A percentile compares a stretch with the other conserved stretches of the same genome.
These are phyloP conservation scores for Debaryomyces hansenii DNA, from an alignment of 805 yeast genomes.

Conservation along the genomic window DNA sequence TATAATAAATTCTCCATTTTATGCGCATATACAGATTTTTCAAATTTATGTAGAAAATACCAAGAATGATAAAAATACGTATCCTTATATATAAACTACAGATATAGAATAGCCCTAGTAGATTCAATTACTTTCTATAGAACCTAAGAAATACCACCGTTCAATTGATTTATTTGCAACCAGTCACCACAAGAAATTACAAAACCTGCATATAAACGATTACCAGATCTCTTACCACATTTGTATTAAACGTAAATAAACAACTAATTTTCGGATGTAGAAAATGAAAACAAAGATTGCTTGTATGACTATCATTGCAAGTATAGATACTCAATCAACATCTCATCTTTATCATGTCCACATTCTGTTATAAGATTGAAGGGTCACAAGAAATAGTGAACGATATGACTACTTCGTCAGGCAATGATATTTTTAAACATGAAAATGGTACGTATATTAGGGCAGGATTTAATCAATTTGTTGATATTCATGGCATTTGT, in stretches of 20 bases:
- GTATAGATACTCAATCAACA: not conserved
- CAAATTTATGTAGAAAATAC: no score
- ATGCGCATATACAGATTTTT: no score
- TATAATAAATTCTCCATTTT: no score
- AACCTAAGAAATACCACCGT: no score
- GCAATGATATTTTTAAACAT: conserved; percentile 20
- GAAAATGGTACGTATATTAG: conserved; percentile 26
- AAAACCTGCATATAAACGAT: not conserved
- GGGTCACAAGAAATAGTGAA: conserved; percentile 7
- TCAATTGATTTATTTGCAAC: no score
- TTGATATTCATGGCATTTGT: no score
- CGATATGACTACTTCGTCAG: not conserved
- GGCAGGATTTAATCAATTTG: no score
- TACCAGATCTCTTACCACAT: not conserved
- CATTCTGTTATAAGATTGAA: not conserved
- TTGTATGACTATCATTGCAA: not conserved
- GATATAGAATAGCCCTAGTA: no score
- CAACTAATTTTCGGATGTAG: not conserved
- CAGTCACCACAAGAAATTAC: no score
- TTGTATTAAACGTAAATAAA: conserved; percentile 1
- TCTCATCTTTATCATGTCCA: not conserved
- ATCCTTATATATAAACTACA: no score
- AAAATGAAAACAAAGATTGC: not conserved
- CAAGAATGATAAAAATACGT: no score
- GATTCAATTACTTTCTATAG: no score